phyloP scores from a whole-genome alignment of 768 basidiomycete genomes.

The Mycena rebaudengoi region DNA sequence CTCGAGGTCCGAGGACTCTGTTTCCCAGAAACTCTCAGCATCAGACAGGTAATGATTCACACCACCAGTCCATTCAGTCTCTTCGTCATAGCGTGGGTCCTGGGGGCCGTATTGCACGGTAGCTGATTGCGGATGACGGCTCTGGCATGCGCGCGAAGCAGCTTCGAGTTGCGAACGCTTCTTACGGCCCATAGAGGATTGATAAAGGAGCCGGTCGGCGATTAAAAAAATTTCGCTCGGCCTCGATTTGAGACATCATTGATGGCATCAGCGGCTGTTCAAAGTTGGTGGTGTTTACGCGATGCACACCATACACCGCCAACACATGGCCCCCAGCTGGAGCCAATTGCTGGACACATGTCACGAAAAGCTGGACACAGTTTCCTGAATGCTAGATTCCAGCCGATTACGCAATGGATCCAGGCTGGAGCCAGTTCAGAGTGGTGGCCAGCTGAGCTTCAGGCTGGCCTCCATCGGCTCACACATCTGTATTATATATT shows the following conservation, averaged over 20 bases:
- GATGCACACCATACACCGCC: too few species aligned
- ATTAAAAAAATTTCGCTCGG: not conserved
- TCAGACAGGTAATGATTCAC: constrained; percentile 4
- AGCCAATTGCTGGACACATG: too few species aligned
- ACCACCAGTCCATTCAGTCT: not conserved
- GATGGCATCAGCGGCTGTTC: not conserved
- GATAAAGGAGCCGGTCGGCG: too few species aligned
- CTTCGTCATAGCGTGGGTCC: not conserved
- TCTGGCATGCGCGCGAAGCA: not conserved
- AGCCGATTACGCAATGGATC: too few species aligned
- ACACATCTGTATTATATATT: too few species aligned
- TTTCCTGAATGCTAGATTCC: too few species aligned
- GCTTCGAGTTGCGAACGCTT: not conserved
- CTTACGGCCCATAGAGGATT: not conserved
- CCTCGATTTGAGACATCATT: constrained; percentile 9
- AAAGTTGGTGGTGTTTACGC: too few species aligned
- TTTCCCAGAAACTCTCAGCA: not conserved
- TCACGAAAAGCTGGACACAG: too few species aligned
- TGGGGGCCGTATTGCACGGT: not conserved
- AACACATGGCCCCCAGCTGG: too few species aligned
- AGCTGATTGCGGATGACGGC: not conserved
- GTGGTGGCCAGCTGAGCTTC: too few species aligned
- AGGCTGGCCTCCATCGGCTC: too few species aligned
- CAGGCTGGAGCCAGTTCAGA: too few species aligned
- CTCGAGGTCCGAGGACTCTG: not conserved